These are phyloP conservation scores for Suhomyces wounanorum DNA, from an alignment of 1,139 yeast genomes.

Conservation along the genomic window DNA sequence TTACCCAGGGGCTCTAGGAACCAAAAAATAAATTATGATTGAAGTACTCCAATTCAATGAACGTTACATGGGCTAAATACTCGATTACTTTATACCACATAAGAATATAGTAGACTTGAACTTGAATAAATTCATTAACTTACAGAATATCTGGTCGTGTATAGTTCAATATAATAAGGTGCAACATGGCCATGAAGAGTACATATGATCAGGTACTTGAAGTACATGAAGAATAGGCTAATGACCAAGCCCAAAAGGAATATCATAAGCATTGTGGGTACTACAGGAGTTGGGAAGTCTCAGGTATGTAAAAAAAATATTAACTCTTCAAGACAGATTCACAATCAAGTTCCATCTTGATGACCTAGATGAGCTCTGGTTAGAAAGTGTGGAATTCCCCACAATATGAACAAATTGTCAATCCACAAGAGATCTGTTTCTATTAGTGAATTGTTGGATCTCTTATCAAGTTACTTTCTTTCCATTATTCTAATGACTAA, in stretches of 20 bases:
- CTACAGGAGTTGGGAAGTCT: constrained; percentile 98
- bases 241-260: constrained; percentile 32
- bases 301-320: constrained; percentile 49
- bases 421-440: too few relatives aligned
- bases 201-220: constrained; percentile 17
- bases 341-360: background rate
- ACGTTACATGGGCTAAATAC: background rate
- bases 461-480: background rate
- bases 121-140: too few relatives aligned
- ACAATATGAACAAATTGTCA: too few relatives aligned
- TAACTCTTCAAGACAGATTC: background rate
- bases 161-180: constrained; percentile 1
- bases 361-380: background rate
- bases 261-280: constrained; percentile 80
- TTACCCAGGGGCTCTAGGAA: background rate
- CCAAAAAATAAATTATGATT: background rate
- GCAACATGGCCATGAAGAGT: background rate
- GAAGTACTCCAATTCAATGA: background rate
- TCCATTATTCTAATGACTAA: constrained; percentile 4
- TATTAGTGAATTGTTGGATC: too few relatives aligned
- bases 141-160: constrained; percentile 2
- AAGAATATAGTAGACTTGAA: too few relatives aligned
- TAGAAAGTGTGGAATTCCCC: background rate
- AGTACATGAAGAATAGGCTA: constrained; percentile 25
- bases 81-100: background rate